phyloP scores from a whole-genome alignment of 495 filamentous ascomycete species.

The Neurospora tetraspora region DNA sequence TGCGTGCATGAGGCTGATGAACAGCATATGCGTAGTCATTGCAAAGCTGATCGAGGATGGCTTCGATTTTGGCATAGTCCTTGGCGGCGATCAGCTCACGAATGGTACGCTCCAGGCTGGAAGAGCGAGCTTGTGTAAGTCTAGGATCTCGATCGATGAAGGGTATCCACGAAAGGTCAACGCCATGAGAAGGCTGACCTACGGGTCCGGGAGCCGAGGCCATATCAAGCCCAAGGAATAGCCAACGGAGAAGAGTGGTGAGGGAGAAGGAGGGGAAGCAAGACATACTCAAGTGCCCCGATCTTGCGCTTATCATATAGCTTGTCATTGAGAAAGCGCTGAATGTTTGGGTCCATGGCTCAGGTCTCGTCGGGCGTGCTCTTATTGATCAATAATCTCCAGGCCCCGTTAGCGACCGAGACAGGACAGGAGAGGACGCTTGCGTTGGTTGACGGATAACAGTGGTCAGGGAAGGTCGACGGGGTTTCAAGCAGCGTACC shows the following conservation, averaged over 20 bases:
- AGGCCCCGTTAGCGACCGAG: neutral
- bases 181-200: neutral
- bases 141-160: neutral
- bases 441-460: neutral
- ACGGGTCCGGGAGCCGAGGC: slow-evolving; percentile 2
- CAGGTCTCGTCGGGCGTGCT: neutral
- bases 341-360: slow-evolving; percentile 78
- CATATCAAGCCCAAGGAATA: too few species aligned
- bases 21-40: slow-evolving; percentile 97
- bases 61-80: slow-evolving; percentile 67
- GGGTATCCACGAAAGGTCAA: neutral
- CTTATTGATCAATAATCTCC: neutral
- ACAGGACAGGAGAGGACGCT: neutral
- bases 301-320: slow-evolving; percentile 96
- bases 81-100: slow-evolving; percentile 69
- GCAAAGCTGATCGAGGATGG: slow-evolving; percentile 90
- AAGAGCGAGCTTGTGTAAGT: slow-evolving; percentile 8
- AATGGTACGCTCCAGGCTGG: slow-evolving; percentile 80
- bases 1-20: slow-evolving; percentile 93
- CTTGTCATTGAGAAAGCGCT: slow-evolving; percentile 91
- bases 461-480: neutral
- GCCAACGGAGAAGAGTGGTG: neutral
- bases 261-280: slow-evolving; percentile 1
- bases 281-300: slow-evolving; percentile 86
- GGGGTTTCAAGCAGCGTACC: neutral